Percentiles rank a stretch among this genome's conserved stretches.
Conservation (phyloP, 371 early-diverging fungal genomes). For the Parasitella parasitica region DNA sequence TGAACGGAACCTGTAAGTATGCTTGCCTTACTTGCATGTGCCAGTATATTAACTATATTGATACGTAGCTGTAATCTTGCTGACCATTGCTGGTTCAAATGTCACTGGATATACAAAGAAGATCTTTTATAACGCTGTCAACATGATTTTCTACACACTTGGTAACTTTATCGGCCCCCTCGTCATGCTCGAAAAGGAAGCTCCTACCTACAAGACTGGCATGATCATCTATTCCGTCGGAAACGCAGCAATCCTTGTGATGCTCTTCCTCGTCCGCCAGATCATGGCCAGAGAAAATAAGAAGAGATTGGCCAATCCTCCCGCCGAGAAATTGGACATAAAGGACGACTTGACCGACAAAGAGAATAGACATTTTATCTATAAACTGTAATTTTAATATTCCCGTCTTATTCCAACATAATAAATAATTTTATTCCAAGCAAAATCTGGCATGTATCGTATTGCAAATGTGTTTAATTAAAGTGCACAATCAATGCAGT, state of each 20-base stretch:
- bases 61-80: constrained; percentile 17
- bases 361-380: constrained; percentile 22
- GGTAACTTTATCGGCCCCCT: constrained; percentile 41
- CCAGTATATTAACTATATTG: not conserved
- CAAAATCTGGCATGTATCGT: not conserved
- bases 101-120: constrained; percentile 46
- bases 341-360: constrained; percentile 28
- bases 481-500: too few relatives aligned
- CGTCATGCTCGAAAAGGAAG: constrained; percentile 19
- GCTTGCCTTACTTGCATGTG: too few relatives aligned
- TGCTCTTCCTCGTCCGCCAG: constrained; percentile 21
- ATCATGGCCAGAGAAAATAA: constrained; percentile 24
- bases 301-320: constrained; percentile 11
- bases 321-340: not conserved
- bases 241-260: constrained; percentile 24
- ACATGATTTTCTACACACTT: constrained; percentile 27
- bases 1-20: constrained; percentile 15
- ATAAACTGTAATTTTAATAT: constrained; percentile 9
- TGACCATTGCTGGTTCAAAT: constrained; percentile 29
- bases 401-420: not conserved
- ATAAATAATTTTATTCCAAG: not conserved
- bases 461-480: too few relatives aligned
- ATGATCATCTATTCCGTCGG: constrained; percentile 28
- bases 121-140: constrained; percentile 30
- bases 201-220: constrained; percentile 37